phyloP scores from a whole-genome alignment of 2,329 filamentous ascomycete genomes.

The Sporothrix schenckii region DNA sequence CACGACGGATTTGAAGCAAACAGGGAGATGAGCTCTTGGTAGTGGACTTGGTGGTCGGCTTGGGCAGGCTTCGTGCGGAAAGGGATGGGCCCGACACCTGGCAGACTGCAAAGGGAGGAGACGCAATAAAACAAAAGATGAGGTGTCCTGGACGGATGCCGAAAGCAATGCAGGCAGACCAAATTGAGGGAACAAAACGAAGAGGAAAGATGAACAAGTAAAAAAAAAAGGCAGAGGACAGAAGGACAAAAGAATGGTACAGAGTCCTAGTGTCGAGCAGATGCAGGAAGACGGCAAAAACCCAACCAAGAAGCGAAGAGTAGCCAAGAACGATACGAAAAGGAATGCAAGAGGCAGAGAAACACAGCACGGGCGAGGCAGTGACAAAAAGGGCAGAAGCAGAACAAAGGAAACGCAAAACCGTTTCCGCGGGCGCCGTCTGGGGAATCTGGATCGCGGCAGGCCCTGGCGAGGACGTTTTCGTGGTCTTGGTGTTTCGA shows the following conservation, averaged over 20 bases:
- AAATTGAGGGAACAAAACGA: neutral
- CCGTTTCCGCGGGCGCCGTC: neutral
- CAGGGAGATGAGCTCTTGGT: slow-evolving; percentile 6
- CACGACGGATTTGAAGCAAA: slow-evolving; percentile 20
- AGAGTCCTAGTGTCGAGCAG: neutral
- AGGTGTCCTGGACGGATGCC: neutral
- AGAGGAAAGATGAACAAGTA: neutral
- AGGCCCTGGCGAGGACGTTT: neutral
- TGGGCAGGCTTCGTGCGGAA: neutral
- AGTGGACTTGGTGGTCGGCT: slow-evolving; percentile 5
- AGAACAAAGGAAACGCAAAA: slow-evolving; percentile 22
- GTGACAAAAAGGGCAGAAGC: neutral
- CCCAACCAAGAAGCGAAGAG: slow-evolving; percentile 19
- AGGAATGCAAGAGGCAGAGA: neutral
- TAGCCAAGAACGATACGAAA: neutral
- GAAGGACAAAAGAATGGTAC: neutral
- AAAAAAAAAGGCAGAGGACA: slow-evolving; percentile 5
- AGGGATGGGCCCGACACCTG: slow-evolving; percentile 8
- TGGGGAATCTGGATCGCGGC: neutral
- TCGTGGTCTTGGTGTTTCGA: slow-evolving; percentile 26
- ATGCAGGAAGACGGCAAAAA: slow-evolving; percentile 21
- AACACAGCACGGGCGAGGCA: neutral
- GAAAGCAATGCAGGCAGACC: neutral
- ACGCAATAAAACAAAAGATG: neutral
- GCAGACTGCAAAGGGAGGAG: slow-evolving; percentile 9